Percentiles rank a stretch among this genome's conserved stretches.
These are phyloP conservation scores for Phytophthora ramorum DNA, from an alignment of 352 stramenopile species.

Conservation along the genomic window DNA sequence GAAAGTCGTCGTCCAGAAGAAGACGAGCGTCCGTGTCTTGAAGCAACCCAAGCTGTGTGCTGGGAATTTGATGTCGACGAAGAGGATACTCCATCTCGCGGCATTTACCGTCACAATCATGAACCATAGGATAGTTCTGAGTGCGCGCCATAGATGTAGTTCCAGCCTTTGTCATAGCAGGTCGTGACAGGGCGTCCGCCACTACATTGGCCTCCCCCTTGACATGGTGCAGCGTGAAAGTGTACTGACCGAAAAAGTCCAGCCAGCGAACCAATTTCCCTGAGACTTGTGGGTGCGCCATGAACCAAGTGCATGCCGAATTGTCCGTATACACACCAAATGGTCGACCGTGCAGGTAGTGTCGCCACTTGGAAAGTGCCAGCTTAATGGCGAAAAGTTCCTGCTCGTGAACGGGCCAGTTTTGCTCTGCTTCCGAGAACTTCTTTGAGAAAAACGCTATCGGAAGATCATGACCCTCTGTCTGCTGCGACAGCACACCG, in stretches of 20 bases:
- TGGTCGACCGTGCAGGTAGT: neutral
- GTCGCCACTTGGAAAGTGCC: neutral
- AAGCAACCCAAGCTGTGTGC: too few species aligned
- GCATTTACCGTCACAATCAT: neutral
- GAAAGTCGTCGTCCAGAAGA: neutral
- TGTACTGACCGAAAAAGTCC: neutral
- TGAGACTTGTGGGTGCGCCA: neutral
- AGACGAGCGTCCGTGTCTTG: too few species aligned
- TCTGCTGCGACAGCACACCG: neutral
- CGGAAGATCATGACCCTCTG: conserved; percentile 7
- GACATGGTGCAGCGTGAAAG: neutral
- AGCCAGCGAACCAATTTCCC: neutral
- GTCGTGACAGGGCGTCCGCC: neutral
- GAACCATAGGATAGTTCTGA: neutral
- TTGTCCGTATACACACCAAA: conserved; percentile 6
- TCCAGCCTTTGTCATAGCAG: too few species aligned
- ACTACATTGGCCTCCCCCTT: neutral
- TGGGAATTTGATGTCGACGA: too few species aligned
- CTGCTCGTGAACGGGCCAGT: conserved; percentile 8
- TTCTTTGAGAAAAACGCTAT: conserved; percentile 6
- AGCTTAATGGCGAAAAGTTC: conserved; percentile 8
- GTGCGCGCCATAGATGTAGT: too few species aligned
- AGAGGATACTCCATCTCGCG: too few species aligned
- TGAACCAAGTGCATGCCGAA: conserved; percentile 1
- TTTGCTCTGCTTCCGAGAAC: neutral